Percentiles rank a stretch among this genome's conserved stretches.
These are phyloP conservation scores for Crotalaria pallida DNA, from an alignment of 306 rosid genomes.

Conservation along the genomic window DNA sequence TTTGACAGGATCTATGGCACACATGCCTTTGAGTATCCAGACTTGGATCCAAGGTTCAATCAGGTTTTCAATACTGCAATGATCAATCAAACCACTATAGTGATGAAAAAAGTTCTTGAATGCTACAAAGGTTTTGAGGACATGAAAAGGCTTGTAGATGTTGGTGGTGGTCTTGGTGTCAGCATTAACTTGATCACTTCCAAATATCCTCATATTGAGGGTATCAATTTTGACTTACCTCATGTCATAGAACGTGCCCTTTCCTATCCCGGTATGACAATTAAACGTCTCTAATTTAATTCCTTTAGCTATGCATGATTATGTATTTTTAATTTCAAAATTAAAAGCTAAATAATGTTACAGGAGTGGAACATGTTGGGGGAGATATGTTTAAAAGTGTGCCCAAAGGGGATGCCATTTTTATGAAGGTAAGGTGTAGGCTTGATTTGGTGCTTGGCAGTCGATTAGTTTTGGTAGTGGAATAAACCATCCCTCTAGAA, in stretches of 20 bases:
- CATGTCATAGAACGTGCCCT: conserved; percentile 47
- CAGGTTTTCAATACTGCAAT: conserved; percentile 46
- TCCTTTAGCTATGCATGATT: background rate
- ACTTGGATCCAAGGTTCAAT: conserved; percentile 30
- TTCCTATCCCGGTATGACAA: conserved; percentile 41
- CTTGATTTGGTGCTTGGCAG: too few species aligned
- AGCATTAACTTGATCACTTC: conserved; percentile 43
- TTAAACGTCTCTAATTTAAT: background rate
- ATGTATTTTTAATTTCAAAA: background rate
- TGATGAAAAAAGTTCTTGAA: conserved; percentile 31
- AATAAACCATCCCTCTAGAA: too few species aligned
- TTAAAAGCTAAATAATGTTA: background rate
- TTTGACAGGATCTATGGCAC: conserved; percentile 40
- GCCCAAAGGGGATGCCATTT: conserved; percentile 51
- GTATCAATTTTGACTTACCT: conserved; percentile 37
- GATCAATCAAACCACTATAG: conserved; percentile 33
- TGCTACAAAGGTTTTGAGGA: conserved; percentile 40
- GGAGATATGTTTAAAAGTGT: too few species aligned
- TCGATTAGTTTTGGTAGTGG: too few species aligned
- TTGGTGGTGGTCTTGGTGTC: conserved; percentile 58
- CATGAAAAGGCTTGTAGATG: conserved; percentile 45
- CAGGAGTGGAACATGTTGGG: conserved; percentile 52
- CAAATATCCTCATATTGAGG: conserved; percentile 41
- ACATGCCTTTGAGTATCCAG: conserved; percentile 31
- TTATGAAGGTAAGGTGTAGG: conserved; percentile 44